Evolutionary conservation across 78 protist genomes (phyloP).

Genomic region (Isochrysis galbana): DNA sequence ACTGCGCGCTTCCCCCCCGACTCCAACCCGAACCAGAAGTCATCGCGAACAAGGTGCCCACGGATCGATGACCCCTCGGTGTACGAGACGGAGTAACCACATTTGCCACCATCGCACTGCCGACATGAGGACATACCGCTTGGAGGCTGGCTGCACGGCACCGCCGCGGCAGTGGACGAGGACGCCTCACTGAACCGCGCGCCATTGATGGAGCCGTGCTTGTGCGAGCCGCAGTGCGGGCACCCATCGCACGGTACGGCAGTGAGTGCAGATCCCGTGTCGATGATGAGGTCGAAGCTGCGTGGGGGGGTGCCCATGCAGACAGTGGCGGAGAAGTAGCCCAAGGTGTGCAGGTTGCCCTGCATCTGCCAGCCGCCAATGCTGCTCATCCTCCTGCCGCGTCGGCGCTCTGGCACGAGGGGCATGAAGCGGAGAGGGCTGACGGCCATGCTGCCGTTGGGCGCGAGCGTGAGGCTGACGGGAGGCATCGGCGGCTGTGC

Average conservation of each 20-base stretch:
- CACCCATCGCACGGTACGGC: constrained; percentile 1
- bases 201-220: not conserved
- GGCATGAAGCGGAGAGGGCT: not conserved
- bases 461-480: too few relatives aligned
- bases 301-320: not conserved
- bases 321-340: not conserved
- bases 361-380: not conserved
- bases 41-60: not conserved
- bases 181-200: not conserved
- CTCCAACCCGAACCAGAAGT: not conserved
- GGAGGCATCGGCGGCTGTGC: too few relatives aligned
- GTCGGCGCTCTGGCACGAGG: not conserved
- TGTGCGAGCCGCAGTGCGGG: constrained; percentile 18
- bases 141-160: not conserved
- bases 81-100: constrained; percentile 17
- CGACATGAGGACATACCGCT: not conserved
- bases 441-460: too few relatives aligned
- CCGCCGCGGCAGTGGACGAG: not conserved
- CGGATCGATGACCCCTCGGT: constrained; percentile 28
- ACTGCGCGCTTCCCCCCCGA: not conserved
- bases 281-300: not conserved
- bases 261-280: constrained; percentile 2
- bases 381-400: not conserved
- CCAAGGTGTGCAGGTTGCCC: constrained; percentile 25
- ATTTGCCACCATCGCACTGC: not conserved